phyloP scores from a whole-genome alignment of 805 yeast species.

The Yamadazyma philogaea region DNA sequence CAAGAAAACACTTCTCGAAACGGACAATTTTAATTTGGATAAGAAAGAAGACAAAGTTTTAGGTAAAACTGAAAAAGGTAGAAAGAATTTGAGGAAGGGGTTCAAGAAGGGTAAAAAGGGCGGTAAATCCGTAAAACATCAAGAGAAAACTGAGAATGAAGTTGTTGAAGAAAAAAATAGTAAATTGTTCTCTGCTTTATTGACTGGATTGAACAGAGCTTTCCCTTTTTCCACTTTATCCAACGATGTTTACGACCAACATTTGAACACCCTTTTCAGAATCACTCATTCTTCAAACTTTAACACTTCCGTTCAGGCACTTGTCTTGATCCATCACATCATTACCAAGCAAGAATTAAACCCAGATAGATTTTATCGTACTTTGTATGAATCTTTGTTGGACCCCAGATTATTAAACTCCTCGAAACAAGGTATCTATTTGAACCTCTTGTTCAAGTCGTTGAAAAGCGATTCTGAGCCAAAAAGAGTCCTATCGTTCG shows the following conservation, averaged over 20 bases:
- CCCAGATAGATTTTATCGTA: conserved; percentile 73
- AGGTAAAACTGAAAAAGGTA: conserved; percentile 59
- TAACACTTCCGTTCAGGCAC: conserved; percentile 90
- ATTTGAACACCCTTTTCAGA: conserved; percentile 78
- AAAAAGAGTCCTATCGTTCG: conserved; percentile 79
- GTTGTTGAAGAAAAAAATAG: conserved; percentile 75
- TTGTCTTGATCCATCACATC: conserved; percentile 80
- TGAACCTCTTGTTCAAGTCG: conserved; percentile 81
- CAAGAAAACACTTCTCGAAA: conserved; percentile 73
- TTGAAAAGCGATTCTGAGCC: conserved; percentile 61
- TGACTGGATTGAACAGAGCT: conserved; percentile 94
- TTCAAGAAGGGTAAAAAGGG: conserved; percentile 85
- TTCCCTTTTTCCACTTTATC: conserved; percentile 86
- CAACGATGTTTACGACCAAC: conserved; percentile 64
- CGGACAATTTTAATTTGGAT: conserved; percentile 46
- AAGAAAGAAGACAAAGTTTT: conserved; percentile 33
- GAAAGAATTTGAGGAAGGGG: conserved; percentile 56
- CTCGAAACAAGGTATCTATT: conserved; percentile 88
- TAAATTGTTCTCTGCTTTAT: conserved; percentile 80
- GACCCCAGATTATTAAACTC: conserved; percentile 83
- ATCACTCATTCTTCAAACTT: conserved; percentile 94
- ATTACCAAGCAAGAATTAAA: conserved; percentile 56
- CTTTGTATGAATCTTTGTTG: conserved; percentile 83
- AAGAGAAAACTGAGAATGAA: conserved; percentile 61
- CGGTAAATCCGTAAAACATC: conserved; percentile 68